Evolutionary conservation across 345 rosid genomes (phyloP).

Genomic region (Conringia planisiliqua): DNA sequence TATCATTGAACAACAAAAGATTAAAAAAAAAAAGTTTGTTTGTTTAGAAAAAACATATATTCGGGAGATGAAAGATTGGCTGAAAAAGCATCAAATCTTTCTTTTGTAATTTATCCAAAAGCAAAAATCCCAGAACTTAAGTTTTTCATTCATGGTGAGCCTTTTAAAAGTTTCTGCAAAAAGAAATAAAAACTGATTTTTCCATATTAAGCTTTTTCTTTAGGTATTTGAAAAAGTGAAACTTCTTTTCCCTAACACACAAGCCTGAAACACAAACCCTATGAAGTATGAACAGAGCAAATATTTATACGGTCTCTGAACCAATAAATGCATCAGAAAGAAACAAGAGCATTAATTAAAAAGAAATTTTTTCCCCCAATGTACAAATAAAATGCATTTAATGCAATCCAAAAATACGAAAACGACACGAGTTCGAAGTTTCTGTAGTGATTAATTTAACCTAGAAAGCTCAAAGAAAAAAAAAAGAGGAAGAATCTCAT

Average conservation of each 20-base stretch:
- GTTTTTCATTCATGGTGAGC: background rate
- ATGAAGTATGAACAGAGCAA: constrained; percentile 17
- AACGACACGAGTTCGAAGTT: constrained; percentile 34
- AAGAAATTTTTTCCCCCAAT: background rate
- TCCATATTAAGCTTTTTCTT: background rate
- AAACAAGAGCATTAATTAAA: constrained; percentile 26
- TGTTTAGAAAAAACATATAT: background rate
- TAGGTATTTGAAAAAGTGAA: background rate
- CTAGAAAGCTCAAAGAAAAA: background rate
- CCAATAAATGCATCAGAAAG: constrained; percentile 41
- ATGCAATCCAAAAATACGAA: constrained; percentile 40
- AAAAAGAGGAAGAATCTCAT: background rate
- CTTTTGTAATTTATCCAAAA: background rate
- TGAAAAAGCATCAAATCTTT: background rate
- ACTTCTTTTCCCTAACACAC: background rate
- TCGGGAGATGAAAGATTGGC: background rate
- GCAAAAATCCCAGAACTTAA: background rate
- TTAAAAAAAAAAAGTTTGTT: background rate
- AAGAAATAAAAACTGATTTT: background rate
- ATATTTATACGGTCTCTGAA: constrained; percentile 8
- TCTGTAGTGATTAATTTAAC: constrained; percentile 26
- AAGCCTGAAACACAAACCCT: constrained; percentile 15
- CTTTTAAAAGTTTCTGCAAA: background rate
- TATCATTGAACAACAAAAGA: constrained; percentile 10
- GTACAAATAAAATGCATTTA: constrained; percentile 42